phyloP scores from a whole-genome alignment of 768 basidiomycete genomes.

The Boletus sp. region DNA sequence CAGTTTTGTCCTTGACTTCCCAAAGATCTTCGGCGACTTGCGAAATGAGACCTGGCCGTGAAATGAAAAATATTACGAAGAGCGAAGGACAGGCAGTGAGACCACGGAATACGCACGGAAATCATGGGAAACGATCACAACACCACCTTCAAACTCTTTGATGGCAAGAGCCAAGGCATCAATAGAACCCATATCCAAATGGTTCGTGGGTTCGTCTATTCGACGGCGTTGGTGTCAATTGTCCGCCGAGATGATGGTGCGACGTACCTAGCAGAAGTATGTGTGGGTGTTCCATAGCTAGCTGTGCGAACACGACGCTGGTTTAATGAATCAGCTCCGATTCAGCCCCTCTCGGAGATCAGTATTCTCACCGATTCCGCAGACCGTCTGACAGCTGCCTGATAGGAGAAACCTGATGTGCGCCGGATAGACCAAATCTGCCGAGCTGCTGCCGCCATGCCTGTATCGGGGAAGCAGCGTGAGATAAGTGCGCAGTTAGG shows the following conservation, averaged over 20 bases:
- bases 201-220: slow-evolving; percentile 91
- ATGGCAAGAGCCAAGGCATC: slow-evolving; percentile 94
- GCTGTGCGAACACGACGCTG: slow-evolving; percentile 92
- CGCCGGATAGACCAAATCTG: slow-evolving; percentile 90
- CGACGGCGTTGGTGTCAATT: slow-evolving; percentile 2
- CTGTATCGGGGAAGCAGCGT: slow-evolving; percentile 35
- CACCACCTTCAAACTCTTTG: slow-evolving; percentile 96
- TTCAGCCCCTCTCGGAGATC: slow-evolving; percentile 4
- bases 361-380: slow-evolving; percentile 72
- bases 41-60: slow-evolving; percentile 73
- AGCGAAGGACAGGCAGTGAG: background rate
- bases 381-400: slow-evolving; percentile 93
- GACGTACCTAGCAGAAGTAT: slow-evolving; percentile 76
- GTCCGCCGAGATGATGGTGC: slow-evolving; percentile 11
- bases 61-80: slow-evolving; percentile 11
- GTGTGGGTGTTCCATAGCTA: slow-evolving; percentile 97
- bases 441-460: slow-evolving; percentile 95
- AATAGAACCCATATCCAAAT: slow-evolving; percentile 97
- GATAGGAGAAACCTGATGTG: slow-evolving; percentile 93
- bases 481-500: slow-evolving; percentile 7
- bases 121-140: slow-evolving; percentile 99
- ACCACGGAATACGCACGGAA: slow-evolving; percentile 67
- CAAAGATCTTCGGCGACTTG: slow-evolving; percentile 99
- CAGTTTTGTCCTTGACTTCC: slow-evolving; percentile 95
- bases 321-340: slow-evolving; percentile 15